Base-by-base conservation (phyloP, 441 rosid species). In the Breynia disticha region DNA sequence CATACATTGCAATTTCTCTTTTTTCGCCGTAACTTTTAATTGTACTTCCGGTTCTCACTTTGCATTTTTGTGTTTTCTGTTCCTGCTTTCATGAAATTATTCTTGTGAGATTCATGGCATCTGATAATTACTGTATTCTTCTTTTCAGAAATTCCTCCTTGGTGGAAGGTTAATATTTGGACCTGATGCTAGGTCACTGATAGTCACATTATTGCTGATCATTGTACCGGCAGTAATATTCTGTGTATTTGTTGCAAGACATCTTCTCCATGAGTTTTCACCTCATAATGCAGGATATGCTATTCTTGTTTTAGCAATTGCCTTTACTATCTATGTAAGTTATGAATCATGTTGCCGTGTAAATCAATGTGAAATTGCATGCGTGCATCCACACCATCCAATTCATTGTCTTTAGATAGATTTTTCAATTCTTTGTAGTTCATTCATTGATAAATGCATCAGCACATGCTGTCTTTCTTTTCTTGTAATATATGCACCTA, bases 151-250 rank as follows among this genome's bases (percentile, higher is more conserved):
- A 45, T 91, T 91, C 75, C 59, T 91, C 55, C 70, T 88, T 70
- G 78, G 84, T 71, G 98, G 98, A 72, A 91, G 98, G 70, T 68
- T 91, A 76, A 86, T 91, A 62, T 86, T 91, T 72, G 98, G 98
- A 48, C 98, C 97, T 60, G 98, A 91, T 84, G 95, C 86, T 58
- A 80, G 71, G 72, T 86, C 97, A 57, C 67, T 91, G 63, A 72
- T 87, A 19, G 78, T 88, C 64, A 91, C 97, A 43, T 68, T 91
- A 46, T 72, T 83, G 66, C 77, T 91, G 75, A 78, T 88, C 73
- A 68, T 75, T 56, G 77, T 74, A 59, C 98, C 98, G 4, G 76
- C 80, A 64, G 52, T 76, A 54, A 67, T 86, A 68, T 91, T 91
- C 69, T 86, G 90, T 71, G 76, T 78, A 55, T 86, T 84, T 65